phyloP scores from a whole-genome alignment of 345 rosid species.

The Arabis hirsuta region DNA sequence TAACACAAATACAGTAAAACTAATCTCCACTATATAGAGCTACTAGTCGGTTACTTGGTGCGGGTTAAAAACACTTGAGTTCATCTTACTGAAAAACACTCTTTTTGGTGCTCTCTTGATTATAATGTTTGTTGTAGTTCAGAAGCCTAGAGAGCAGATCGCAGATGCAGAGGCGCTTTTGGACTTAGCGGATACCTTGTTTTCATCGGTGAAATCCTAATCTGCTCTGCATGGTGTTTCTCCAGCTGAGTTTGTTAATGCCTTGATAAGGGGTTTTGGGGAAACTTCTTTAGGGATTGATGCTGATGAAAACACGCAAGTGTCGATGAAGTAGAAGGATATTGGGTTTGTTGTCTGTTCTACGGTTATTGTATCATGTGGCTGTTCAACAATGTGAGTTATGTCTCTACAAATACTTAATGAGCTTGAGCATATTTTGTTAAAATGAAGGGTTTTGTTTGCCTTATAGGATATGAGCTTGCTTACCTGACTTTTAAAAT shows the following conservation, averaged over 20 bases:
- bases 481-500: neutral
- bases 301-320: slow-evolving; percentile 45
- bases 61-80: too few relatives aligned
- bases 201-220: slow-evolving; percentile 62
- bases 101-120: neutral
- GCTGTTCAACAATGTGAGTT: slow-evolving; percentile 77
- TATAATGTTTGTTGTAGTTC: slow-evolving; percentile 48
- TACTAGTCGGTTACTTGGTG: too few relatives aligned
- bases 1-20: too few relatives aligned
- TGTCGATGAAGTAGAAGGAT: slow-evolving; percentile 62
- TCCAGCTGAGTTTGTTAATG: slow-evolving; percentile 58
- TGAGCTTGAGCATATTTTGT: neutral
- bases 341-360: slow-evolving; percentile 62
- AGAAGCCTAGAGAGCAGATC: slow-evolving; percentile 82
- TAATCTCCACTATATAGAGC: too few relatives aligned
- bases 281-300: slow-evolving; percentile 38
- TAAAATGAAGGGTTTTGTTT: neutral
- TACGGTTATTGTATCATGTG: slow-evolving; percentile 47
- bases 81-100: too few relatives aligned
- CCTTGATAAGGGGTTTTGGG: slow-evolving; percentile 55
- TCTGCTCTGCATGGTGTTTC: slow-evolving; percentile 56
- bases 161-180: slow-evolving; percentile 83
- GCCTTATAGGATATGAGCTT: neutral
- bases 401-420: neutral
- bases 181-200: slow-evolving; percentile 59